Conservation (phyloP, 768 basidiomycete genomes). For the Mycena indigotica region DNA sequence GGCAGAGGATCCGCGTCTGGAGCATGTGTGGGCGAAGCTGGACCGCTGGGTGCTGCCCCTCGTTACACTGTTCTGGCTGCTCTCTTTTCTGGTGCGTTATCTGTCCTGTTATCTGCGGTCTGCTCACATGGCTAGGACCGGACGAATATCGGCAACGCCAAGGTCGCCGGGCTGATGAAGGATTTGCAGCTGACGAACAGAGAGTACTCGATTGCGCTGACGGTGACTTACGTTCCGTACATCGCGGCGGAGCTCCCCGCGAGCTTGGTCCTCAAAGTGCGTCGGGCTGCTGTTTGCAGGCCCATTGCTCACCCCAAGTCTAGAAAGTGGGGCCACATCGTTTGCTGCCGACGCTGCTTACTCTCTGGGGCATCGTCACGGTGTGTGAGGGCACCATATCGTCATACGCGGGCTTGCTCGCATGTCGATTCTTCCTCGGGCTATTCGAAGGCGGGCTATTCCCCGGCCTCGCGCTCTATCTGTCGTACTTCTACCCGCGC, state of each 20-base stretch:
- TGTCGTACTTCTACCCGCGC: conserved; percentile 60
- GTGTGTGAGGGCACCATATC: conserved; percentile 61
- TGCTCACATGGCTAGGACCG: conserved; percentile 41
- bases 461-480: conserved; percentile 58
- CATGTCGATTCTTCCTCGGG: conserved; percentile 54
- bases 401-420: conserved; percentile 46
- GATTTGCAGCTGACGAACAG: conserved; percentile 52
- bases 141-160: conserved; percentile 60
- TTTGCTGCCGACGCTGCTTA: conserved; percentile 61
- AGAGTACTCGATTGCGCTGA: conserved; percentile 53
- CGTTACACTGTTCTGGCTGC: conserved; percentile 50
- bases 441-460: conserved; percentile 58
- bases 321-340: conserved; percentile 57
- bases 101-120: background rate
- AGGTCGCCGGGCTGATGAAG: conserved; percentile 63
- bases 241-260: conserved; percentile 63
- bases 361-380: conserved; percentile 69
- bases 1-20: too few relatives aligned
- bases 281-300: conserved; percentile 2
- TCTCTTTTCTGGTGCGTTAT: conserved; percentile 53
- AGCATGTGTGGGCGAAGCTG: conserved; percentile 55
- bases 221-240: conserved; percentile 55
- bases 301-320: conserved; percentile 10
- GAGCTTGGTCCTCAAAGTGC: conserved; percentile 57
- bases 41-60: conserved; percentile 51